These are phyloP conservation scores for Rhipidocladum racemiflorum DNA, from an alignment of 176 grass and related monocot genomes.

Conservation along the genomic window DNA sequence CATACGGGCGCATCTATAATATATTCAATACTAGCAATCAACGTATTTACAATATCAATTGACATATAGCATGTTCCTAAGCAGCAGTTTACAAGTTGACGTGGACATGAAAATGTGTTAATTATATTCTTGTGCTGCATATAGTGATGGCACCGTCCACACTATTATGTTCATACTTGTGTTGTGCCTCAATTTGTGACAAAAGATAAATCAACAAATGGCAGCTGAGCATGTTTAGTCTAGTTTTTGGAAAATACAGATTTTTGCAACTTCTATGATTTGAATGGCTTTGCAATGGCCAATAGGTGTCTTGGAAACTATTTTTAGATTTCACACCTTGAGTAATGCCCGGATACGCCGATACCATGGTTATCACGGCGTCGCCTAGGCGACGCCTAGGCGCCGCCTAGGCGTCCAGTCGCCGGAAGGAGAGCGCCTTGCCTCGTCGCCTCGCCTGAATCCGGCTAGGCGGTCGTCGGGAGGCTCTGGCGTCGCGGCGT, in stretches of 20 bases:
- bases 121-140: background rate
- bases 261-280: background rate
- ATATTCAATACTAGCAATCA: background rate
- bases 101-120: background rate
- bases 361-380: no score
- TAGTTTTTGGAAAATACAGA: background rate
- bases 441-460: no score
- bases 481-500: no score
- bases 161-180: background rate
- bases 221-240: conserved; percentile 11
- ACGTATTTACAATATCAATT: background rate
- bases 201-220: background rate
- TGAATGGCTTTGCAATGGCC: background rate
- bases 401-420: no score
- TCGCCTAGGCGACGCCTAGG: no score
- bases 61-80: background rate
- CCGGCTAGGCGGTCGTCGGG: no score
- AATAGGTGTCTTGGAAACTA: background rate
- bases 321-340: conserved; percentile 4
- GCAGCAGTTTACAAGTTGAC: background rate
- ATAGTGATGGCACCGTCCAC: background rate
- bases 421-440: no score
- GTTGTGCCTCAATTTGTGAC: background rate
- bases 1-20: background rate
- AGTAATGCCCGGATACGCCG: no score